These are phyloP conservation scores for Chalaropsis thielavioides DNA, from an alignment of 2,329 filamentous ascomycete species.

Conservation along the genomic window DNA sequence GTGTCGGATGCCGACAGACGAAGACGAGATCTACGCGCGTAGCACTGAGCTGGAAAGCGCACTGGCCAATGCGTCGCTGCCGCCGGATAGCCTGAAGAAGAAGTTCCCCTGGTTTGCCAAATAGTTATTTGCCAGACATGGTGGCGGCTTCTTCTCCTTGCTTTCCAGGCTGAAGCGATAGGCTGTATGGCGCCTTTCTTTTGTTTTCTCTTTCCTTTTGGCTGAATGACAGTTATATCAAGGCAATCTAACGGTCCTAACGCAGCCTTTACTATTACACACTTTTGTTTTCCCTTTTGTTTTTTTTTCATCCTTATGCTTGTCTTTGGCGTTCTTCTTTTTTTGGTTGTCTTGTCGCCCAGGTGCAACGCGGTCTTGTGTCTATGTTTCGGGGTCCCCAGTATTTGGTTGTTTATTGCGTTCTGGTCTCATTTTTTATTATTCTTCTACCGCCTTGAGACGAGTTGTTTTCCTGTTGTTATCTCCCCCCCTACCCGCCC, in stretches of 20 bases:
- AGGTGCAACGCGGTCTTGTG: background rate
- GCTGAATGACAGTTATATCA: background rate
- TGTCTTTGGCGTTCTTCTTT: background rate
- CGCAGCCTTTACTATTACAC: background rate
- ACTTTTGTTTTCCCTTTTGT: background rate
- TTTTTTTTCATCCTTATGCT: background rate
- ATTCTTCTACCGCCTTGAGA: background rate
- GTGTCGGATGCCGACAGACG: slow-evolving; percentile 66
- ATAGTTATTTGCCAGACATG: slow-evolving; percentile 21
- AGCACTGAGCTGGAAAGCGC: slow-evolving; percentile 44
- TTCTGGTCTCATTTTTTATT: background rate
- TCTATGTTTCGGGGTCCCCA: background rate
- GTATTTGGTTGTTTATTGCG: background rate
- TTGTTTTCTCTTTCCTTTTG: background rate
- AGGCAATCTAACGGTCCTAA: background rate
- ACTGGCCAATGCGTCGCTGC: slow-evolving; percentile 25
- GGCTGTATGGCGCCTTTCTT: background rate
- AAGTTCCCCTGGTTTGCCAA: slow-evolving; percentile 54
- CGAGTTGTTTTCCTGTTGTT: background rate
- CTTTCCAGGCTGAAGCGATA: background rate
- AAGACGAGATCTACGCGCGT: slow-evolving; percentile 60
- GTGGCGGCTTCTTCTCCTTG: background rate
- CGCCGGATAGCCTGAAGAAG: slow-evolving; percentile 41
- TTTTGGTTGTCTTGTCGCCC: background rate
- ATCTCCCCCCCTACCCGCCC: background rate